Evolutionary conservation across 306 rosid genomes (phyloP), one percentile per base, ranked within the genome.

Genomic region (Malus sieversii): DNA sequence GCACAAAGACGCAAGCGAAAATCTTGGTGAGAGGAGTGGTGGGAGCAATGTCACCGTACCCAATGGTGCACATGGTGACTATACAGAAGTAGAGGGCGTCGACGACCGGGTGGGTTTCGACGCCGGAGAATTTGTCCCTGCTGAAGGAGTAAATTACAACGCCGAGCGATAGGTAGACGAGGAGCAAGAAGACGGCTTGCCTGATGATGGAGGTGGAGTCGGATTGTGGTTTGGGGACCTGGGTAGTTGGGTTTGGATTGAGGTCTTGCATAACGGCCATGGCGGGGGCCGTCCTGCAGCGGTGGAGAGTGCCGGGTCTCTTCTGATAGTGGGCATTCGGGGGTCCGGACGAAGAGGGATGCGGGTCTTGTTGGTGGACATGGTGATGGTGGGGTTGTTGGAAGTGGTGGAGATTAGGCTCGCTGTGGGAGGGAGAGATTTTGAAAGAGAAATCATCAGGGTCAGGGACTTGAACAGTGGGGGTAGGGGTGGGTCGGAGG

Each of bases 11-110:
- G 40, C 98, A 90, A 4, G 98, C 90, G 4, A 93, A 90, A 30
- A 89, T 22, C 64, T 93, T 93, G 0, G 96, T 80, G 0, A 81
- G 3, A 1, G 93, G 86, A 2, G 95, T 86, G 9, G 78, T 8
- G 6, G 98, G 98, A 4, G 91, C 87, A 48, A 92, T 89, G 80
- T 93, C 98, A 0, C 98, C 96, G 58, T 87, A 90, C 35, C 96
- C 98, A 20, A 93, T 93, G 4, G 98, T 93, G 48, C 98, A 93
- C 90, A 93, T 87, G 58, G 96, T 93, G 22, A 93, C 96, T 53
- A 93, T 89, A 22, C 92, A 87, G 55, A 88, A 93, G 81, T 93
- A 93, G 44, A 93, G 91, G 0, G 98, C 98, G 30, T 93, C 98
- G 2, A 93, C 88, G 0, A 89, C 76, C 0, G 94, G 96, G 86